A percentile compares a stretch with the other conserved stretches of the same genome.
These are phyloP conservation scores for Odontarrhena argentea DNA, from an alignment of 345 rosid genomes.

Conservation along the genomic window DNA sequence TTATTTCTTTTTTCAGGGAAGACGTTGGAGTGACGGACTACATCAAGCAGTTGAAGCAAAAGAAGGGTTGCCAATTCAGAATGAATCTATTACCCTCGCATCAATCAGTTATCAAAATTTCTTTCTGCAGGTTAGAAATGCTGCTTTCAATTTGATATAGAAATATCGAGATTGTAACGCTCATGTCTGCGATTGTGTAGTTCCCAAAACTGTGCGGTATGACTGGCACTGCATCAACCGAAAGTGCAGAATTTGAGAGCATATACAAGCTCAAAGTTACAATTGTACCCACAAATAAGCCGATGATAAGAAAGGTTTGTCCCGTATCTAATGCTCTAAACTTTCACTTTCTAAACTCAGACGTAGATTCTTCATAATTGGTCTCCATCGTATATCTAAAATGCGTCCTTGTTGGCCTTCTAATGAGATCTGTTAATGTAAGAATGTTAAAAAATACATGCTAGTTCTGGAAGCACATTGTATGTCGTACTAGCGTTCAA, in stretches of 20 bases:
- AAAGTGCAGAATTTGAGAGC: slow-evolving; percentile 96
- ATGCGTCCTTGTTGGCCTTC: slow-evolving; percentile 12
- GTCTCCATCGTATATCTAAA: slow-evolving; percentile 5
- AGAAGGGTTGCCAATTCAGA: slow-evolving; percentile 94
- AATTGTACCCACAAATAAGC: slow-evolving; percentile 94
- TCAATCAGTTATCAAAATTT: slow-evolving; percentile 97
- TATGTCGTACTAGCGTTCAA: slow-evolving; percentile 10
- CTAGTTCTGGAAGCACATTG: slow-evolving; percentile 16
- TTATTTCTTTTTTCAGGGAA: slow-evolving; percentile 57
- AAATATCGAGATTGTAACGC: slow-evolving; percentile 17
- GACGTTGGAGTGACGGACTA: slow-evolving; percentile 99
- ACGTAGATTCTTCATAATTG: background rate
- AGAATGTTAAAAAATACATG: slow-evolving; percentile 12
- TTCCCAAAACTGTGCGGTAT: slow-evolving; percentile 97
- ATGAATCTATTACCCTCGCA: slow-evolving; percentile 93
- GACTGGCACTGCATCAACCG: slow-evolving; percentile 99
- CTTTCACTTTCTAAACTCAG: slow-evolving; percentile 19
- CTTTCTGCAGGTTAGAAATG: slow-evolving; percentile 83
- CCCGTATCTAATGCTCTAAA: slow-evolving; percentile 19
- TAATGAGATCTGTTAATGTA: slow-evolving; percentile 14
- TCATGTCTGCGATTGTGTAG: slow-evolving; percentile 45
- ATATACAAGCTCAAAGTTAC: slow-evolving; percentile 97
- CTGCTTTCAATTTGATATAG: slow-evolving; percentile 29
- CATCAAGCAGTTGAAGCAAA: slow-evolving; percentile 99
- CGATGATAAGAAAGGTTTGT: slow-evolving; percentile 94